Percentiles rank a stretch among this genome's conserved stretches.
Conservation (phyloP, 164 flowering plant genomes). For the Taxillus chinensis region DNA sequence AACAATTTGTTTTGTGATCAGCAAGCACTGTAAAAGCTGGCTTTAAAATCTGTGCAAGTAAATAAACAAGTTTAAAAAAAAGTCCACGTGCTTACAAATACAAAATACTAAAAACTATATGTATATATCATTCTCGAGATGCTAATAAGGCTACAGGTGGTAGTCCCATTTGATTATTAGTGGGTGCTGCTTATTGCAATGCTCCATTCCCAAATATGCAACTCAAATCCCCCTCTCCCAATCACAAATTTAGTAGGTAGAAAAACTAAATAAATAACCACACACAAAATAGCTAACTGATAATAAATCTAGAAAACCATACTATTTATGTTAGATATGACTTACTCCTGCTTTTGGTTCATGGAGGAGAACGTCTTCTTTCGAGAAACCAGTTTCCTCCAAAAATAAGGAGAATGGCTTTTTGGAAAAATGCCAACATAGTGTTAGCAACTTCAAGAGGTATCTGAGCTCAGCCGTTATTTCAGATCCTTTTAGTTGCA, state of each 20-base stretch:
- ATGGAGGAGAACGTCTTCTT: constrained; percentile 76
- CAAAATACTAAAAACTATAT: neutral
- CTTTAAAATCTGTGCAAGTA: constrained; percentile 69
- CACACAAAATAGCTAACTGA: neutral
- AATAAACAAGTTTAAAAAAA: neutral
- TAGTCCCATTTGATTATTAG: no score
- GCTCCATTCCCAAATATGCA: no score
- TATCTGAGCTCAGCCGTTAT: constrained; percentile 59
- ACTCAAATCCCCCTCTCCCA: no score
- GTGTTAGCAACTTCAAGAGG: constrained; percentile 63
- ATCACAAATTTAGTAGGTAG: neutral
- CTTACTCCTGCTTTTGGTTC: constrained; percentile 98
- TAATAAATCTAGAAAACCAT: neutral
- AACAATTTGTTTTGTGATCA: constrained; percentile 50
- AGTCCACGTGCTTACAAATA: neutral
- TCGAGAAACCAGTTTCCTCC: constrained; percentile 76
- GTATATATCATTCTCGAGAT: no score
- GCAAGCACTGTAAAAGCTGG: constrained; percentile 86
- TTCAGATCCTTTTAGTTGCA: constrained; percentile 62
- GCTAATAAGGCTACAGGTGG: no score
- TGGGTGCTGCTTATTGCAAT: no score
- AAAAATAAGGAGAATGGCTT: constrained; percentile 79
- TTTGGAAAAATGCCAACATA: constrained; percentile 97
- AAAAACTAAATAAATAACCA: neutral
- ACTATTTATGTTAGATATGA: constrained; percentile 10